Evolutionary conservation across 2,329 filamentous ascomycete genomes (phyloP).

Genomic region (Byssothecium circinans): DNA sequence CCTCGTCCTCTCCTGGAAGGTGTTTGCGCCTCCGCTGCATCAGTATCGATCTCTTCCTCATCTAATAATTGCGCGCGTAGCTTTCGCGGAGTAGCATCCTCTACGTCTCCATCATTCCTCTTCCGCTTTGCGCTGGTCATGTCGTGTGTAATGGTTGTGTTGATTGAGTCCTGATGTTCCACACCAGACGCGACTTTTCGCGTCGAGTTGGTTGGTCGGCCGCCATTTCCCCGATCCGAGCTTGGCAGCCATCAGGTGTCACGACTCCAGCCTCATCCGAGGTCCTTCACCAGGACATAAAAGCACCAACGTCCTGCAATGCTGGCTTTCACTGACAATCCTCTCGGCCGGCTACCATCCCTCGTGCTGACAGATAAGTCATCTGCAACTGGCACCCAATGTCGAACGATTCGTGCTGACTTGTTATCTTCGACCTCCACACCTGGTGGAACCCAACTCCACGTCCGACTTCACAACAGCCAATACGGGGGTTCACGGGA

Average conservation of each 20-base stretch:
- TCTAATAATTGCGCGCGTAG: slow-evolving; percentile 23
- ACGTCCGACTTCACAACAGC: too few relatives aligned
- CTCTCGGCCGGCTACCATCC: too few relatives aligned
- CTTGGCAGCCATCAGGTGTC: neutral
- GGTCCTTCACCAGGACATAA: neutral
- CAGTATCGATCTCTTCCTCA: slow-evolving; percentile 14
- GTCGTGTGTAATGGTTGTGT: slow-evolving; percentile 3
- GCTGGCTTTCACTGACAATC: too few relatives aligned
- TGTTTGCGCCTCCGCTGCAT: slow-evolving; percentile 31
- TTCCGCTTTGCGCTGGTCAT: slow-evolving; percentile 36
- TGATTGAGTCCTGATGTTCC: neutral
- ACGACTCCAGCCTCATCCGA: slow-evolving; percentile 3
- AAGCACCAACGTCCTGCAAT: too few relatives aligned
- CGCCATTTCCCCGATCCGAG: slow-evolving; percentile 4
- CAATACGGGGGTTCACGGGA: too few relatives aligned
- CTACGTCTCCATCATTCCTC: slow-evolving; percentile 23
- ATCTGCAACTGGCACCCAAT: too few relatives aligned
- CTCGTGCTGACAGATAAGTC: too few relatives aligned
- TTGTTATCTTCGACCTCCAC: too few relatives aligned
- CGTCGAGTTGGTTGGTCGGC: slow-evolving; percentile 14
- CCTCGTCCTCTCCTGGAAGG: slow-evolving; percentile 31
- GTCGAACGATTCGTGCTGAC: too few relatives aligned
- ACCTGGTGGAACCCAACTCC: too few relatives aligned
- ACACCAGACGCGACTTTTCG: slow-evolving; percentile 25
- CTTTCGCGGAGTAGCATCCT: slow-evolving; percentile 30